Evolutionary conservation across 805 yeast genomes (phyloP), one percentile per base, ranked within the genome.

Genomic region (Candida tallmaniae): DNA sequence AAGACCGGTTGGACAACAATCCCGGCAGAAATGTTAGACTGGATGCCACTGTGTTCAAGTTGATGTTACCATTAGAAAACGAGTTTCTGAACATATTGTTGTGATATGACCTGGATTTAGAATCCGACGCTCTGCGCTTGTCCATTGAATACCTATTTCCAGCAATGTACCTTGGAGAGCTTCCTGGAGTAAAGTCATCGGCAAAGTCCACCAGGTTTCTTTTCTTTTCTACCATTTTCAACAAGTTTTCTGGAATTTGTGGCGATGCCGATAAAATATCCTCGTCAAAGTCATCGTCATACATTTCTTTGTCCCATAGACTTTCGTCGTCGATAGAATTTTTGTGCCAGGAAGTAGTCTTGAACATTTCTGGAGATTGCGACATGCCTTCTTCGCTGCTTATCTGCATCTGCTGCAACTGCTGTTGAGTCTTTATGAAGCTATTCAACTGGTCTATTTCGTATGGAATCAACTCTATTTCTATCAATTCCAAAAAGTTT

Each of bases 401-500:
- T 12, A 10, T 8, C 8, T 27, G 7, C 10, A 19, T 13, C 17
- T 12, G 27, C 17, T 14, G 20, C 13, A 6, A 13, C 23, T 42
- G 36, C 30, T 45, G 43, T 34, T 42, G 45, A 6, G 45, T 26
- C 35, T 44, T 48, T n/a, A 41, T 17, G 26, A 48, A 51, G 15
- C 48, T 46, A 31, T 48, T 47, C 31, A 56, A 37, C 36, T 56
- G 60, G 31, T 60, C 66, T 3, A 54, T 43, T 41, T 68, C 69
- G 39, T 49, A 50, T 2, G 79, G 68, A 0, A 69, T 51, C 39
- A 77, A 56, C 38, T 73, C 76, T 4, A 80, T 53, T 33, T 78
- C 75, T 4, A 86, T 65, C 39, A 88, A 56, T 50, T 90, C 97
- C 29, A 90, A 59, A 46, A 83, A 87, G 4, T 80, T 80, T 52